Evolutionary conservation across 2,329 filamentous ascomycete species (phyloP).

Genomic region (Shiraia sp.): DNA sequence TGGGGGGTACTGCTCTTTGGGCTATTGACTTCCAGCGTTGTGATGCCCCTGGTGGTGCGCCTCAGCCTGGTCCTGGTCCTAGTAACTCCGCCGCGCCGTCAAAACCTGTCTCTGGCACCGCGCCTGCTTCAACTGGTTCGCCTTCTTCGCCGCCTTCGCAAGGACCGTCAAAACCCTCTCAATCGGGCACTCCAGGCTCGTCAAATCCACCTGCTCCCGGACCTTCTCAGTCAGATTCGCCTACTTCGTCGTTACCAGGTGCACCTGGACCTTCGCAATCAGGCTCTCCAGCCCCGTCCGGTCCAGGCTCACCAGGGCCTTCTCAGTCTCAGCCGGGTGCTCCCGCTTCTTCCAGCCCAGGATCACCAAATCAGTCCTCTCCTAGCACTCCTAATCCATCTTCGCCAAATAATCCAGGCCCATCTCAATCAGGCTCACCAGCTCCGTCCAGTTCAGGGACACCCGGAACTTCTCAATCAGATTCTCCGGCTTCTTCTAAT

Average conservation of each 20-base stretch:
- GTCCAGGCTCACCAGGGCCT: background rate
- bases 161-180: no score
- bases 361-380: no score
- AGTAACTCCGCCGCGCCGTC: constrained; percentile 1
- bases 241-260: no score
- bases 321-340: background rate
- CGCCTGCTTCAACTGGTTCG: background rate
- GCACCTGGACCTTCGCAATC: no score
- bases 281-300: no score
- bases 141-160: background rate
- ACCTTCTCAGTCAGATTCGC: constrained; percentile 1
- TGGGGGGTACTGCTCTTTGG: constrained; percentile 31
- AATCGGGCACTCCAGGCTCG: background rate
- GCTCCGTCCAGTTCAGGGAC: no score
- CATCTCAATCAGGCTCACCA: background rate
- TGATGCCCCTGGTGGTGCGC: constrained; percentile 2
- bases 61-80: constrained; percentile 1
- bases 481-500: background rate
- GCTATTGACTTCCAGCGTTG: constrained; percentile 22
- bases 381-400: background rate
- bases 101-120: background rate
- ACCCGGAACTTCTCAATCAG: no score
- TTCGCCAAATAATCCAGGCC: background rate
- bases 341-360: background rate
- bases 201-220: background rate